These are phyloP conservation scores for Rosa rugosa DNA, from an alignment of 306 rosid species.

Conservation along the genomic window DNA sequence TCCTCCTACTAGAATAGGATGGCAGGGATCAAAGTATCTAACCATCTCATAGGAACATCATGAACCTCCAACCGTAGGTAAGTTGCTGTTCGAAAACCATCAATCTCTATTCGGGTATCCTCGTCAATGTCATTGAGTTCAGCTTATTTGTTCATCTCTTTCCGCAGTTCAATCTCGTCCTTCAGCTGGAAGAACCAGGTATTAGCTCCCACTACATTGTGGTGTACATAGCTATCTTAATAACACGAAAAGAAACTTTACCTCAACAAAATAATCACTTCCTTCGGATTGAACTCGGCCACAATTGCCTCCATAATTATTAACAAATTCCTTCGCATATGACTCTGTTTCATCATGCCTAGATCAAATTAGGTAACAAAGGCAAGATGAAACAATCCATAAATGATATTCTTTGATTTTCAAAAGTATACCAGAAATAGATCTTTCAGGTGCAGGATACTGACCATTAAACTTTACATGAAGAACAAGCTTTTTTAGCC, in stretches of 20 bases:
- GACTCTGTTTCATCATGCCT: conserved; percentile 52
- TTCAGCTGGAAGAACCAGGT: conserved; percentile 57
- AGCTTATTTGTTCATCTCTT: conserved; percentile 79
- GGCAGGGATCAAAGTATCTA: conserved; percentile 79
- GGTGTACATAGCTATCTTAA: neutral
- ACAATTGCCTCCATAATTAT: conserved; percentile 37
- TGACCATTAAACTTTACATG: conserved; percentile 79
- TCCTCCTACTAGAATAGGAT: conserved; percentile 90
- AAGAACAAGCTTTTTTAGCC: conserved; percentile 77
- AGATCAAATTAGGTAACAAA: conserved; percentile 38
- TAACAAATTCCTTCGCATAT: conserved; percentile 53
- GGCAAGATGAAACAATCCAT: neutral
- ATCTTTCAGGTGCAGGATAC: conserved; percentile 54
- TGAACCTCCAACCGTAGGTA: conserved; percentile 86
- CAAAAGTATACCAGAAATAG: conserved; percentile 10
- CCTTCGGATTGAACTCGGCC: conserved; percentile 51
- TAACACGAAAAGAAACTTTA: conserved; percentile 23
- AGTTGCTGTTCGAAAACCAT: conserved; percentile 79
- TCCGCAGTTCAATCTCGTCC: conserved; percentile 73
- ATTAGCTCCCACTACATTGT: conserved; percentile 11
- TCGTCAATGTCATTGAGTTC: conserved; percentile 88
- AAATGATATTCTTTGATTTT: neutral
- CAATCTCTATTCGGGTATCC: conserved; percentile 67
- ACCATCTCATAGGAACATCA: conserved; percentile 82
- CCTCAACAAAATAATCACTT: conserved; percentile 77